Evolutionary conservation across 1,284 basidiomycete genomes (phyloP).

Genomic region (Ceratobasidium sp.): DNA sequence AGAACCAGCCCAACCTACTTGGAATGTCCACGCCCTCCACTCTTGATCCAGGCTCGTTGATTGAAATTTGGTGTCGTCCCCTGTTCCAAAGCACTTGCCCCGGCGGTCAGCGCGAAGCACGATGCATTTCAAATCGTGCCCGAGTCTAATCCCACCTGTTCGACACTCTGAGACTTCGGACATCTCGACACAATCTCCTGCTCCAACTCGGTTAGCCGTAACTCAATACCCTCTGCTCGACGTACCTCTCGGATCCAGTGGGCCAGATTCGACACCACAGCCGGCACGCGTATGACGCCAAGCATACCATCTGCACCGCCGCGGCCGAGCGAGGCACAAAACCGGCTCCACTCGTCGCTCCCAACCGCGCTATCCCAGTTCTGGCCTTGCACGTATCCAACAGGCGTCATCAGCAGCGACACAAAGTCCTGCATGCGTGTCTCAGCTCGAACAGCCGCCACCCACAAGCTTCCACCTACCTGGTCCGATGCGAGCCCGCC

Average conservation of each 20-base stretch:
- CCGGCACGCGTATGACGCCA: constrained; percentile 52
- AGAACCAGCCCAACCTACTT: constrained; percentile 57
- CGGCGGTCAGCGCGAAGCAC: constrained; percentile 32
- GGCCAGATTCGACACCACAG: constrained; percentile 78
- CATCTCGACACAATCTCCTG: constrained; percentile 75
- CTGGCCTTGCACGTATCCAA: constrained; percentile 71
- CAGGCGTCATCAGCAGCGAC: constrained; percentile 67
- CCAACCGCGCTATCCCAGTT: constrained; percentile 83
- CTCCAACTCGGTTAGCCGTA: constrained; percentile 23
- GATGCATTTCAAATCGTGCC: constrained; percentile 38
- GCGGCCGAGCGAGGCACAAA: constrained; percentile 38
- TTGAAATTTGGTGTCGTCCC: constrained; percentile 75
- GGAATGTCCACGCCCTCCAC: constrained; percentile 93
- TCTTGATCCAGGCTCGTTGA: constrained; percentile 69
- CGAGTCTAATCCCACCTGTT: constrained; percentile 65
- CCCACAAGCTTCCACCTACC: constrained; percentile 18
- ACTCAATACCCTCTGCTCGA: constrained; percentile 17
- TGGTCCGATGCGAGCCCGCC: constrained; percentile 70
- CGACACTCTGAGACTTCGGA: constrained; percentile 64
- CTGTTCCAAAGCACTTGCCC: constrained; percentile 85
- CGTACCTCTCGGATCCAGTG: constrained; percentile 77
- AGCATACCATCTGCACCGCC: constrained; percentile 45
- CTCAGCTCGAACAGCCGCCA: background rate
- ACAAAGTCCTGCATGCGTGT: constrained; percentile 75
- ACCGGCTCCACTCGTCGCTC: constrained; percentile 56